phyloP scores from a whole-genome alignment of 345 rosid genomes.

The Mallotus nudiflorus region DNA sequence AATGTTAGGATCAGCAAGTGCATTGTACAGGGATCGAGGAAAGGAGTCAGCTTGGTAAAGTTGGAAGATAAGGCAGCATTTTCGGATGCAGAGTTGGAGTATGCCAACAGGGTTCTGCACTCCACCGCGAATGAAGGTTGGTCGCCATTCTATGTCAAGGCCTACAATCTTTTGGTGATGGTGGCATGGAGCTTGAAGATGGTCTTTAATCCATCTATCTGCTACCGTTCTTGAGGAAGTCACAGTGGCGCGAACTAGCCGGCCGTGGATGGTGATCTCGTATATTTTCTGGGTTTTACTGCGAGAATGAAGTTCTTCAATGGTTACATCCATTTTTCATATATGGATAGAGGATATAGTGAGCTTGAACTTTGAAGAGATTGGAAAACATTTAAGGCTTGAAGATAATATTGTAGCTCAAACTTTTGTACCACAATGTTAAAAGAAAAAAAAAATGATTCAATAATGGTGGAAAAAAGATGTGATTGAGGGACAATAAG shows the following conservation, averaged over 20 bases:
- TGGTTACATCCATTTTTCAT: neutral
- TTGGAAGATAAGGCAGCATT: conserved; percentile 1
- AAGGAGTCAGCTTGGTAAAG: neutral
- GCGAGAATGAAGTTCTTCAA: neutral
- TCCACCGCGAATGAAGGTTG: neutral
- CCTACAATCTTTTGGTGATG: neutral
- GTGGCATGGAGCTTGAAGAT: neutral
- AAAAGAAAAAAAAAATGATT: neutral
- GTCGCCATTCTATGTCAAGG: neutral
- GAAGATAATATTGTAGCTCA: too few species aligned
- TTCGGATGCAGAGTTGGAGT: neutral
- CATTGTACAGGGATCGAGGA: neutral
- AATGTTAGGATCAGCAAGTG: neutral
- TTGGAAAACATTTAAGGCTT: too few species aligned
- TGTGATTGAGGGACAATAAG: neutral
- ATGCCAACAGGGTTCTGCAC: neutral
- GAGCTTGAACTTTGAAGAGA: too few species aligned
- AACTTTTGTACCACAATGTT: too few species aligned
- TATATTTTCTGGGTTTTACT: neutral
- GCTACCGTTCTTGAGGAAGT: neutral
- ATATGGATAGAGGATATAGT: neutral
- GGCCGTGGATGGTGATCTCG: neutral
- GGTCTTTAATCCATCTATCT: neutral
- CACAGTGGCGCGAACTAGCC: neutral
- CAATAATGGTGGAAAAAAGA: neutral